Evolutionary conservation across 148 eudicot genomes (phyloP), one percentile per base, ranked within the genome.

Genomic region (Polygonum maritimum): DNA sequence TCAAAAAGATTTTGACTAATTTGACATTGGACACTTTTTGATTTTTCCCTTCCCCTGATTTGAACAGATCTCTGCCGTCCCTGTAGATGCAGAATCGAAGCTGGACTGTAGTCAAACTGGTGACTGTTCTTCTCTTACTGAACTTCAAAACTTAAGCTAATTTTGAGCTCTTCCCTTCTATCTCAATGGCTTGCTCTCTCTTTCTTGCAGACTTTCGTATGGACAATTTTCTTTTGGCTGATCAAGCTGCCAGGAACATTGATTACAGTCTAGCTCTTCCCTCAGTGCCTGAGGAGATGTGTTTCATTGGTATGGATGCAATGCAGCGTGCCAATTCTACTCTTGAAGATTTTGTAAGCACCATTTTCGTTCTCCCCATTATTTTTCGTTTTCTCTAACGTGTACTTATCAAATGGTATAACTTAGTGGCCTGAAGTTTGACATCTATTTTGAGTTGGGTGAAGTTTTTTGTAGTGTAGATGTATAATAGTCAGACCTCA

Each of bases 291-390:
- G 80, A 77, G 69, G 89, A 77, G 16, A 48, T 78, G 82, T 83
- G 94, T 60, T 71, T 86, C 79, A 85, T 96, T 84, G 92, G 97
- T 76, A 65, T 92, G 65, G 93, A 83, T 39, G 88, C 99, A 44
- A 92, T 92, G 97, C 87, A 85, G 76, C 83, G 96, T 54, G 96
- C 99, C 26, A 95, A 91, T 87, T 95, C 99, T 21, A 95, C 99
- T 16, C 84, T 95, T 57, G 98, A 91, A 84, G 99, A 95, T 81
- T 95, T 95, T 79, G 99, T 95, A 84, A 87, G 99, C 70, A 8
- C 49, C 62, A 12, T 35, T 54, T 54, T 21, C 26, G 6, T 54
- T 54, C 60, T 54, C 22, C 60, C 22, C 2, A n/a, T n/a, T 5
- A 4, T 35, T 71, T 65, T 31, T 15, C 35, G 41, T 33, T 52